Percentiles rank a stretch among this genome's conserved stretches.
Conservation (phyloP, 176 grass and related monocot species). For the Olyra latifolia region DNA sequence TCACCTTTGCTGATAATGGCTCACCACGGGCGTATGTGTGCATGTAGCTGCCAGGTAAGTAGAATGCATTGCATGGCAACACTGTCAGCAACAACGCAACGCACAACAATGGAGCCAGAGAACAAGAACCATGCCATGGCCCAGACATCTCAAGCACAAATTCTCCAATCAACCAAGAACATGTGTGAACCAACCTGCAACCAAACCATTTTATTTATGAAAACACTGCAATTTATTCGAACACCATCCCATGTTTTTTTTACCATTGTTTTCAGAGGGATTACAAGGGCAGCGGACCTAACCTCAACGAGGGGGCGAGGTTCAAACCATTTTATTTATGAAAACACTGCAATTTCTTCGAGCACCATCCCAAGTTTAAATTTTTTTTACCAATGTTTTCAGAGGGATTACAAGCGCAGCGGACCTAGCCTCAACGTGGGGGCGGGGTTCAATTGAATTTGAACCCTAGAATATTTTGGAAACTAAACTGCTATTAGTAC, state of each 20-base stretch:
- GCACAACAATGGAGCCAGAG: slow-evolving; percentile 26
- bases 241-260: not conserved
- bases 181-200: slow-evolving; percentile 41
- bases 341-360: too few relatives aligned
- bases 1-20: slow-evolving; percentile 64
- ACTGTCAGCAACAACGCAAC: slow-evolving; percentile 30
- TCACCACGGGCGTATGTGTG: slow-evolving; percentile 66
- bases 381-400: too few relatives aligned
- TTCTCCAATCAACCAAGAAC: slow-evolving; percentile 23
- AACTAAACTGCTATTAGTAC: too few relatives aligned
- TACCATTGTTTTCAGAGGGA: too few relatives aligned
- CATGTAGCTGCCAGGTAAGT: slow-evolving; percentile 90
- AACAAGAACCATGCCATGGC: not conserved
- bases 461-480: too few relatives aligned
- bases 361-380: too few relatives aligned
- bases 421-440: too few relatives aligned
- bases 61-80: slow-evolving; percentile 52
- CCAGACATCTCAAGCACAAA: slow-evolving; percentile 37
- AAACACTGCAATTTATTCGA: not conserved
- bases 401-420: too few relatives aligned
- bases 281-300: too few relatives aligned
- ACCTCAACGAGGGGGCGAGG: too few relatives aligned
- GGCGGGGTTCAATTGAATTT: too few relatives aligned
- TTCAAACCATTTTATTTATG: too few relatives aligned
- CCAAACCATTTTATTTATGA: not conserved